Percentiles rank a stretch among this genome's conserved stretches.
phyloP scores from a whole-genome alignment of 73 alveolate species.

The Paramecium octaurelia region DNA sequence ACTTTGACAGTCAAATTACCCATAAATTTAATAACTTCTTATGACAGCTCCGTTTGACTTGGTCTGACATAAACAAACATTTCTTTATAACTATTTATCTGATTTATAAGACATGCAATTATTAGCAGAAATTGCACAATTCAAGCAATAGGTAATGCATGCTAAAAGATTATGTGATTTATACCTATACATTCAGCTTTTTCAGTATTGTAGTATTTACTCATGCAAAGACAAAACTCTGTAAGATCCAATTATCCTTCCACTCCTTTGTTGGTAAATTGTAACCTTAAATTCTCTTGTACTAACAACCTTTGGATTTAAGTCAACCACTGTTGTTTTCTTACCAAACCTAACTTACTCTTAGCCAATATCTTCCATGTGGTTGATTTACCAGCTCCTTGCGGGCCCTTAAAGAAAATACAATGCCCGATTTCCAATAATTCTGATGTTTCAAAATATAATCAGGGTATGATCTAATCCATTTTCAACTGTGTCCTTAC shows the following conservation, averaged over 20 bases:
- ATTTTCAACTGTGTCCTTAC: conserved; percentile 86
- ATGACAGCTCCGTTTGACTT: no score
- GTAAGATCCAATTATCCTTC: conserved; percentile 99
- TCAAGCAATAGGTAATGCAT: no score
- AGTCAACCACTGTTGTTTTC: conserved; percentile 96
- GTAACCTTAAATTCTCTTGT: conserved; percentile 99
- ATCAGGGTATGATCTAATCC: conserved; percentile 92
- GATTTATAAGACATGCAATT: no score
- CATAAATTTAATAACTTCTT: no score
- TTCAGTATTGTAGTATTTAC: no score
- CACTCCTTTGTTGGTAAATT: conserved; percentile 99
- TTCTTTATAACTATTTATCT: no score
- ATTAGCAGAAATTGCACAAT: no score
- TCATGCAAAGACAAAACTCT: no score
- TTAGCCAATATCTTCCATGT: conserved; percentile 99
- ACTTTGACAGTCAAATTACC: no score
- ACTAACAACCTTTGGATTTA: conserved; percentile 98
- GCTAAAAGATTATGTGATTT: no score
- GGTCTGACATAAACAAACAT: no score
- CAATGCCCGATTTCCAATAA: conserved; percentile 98
- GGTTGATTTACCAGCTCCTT: conserved; percentile 96
- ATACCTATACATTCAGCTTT: no score
- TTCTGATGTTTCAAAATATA: conserved; percentile 89
- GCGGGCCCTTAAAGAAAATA: conserved; percentile 99
- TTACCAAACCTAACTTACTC: conserved; percentile 94